Percentiles rank a stretch among this genome's conserved stretches.
These are phyloP conservation scores for Heterobasidion irregulare DNA, from an alignment of 1,284 basidiomycete genomes.

Conservation along the genomic window DNA sequence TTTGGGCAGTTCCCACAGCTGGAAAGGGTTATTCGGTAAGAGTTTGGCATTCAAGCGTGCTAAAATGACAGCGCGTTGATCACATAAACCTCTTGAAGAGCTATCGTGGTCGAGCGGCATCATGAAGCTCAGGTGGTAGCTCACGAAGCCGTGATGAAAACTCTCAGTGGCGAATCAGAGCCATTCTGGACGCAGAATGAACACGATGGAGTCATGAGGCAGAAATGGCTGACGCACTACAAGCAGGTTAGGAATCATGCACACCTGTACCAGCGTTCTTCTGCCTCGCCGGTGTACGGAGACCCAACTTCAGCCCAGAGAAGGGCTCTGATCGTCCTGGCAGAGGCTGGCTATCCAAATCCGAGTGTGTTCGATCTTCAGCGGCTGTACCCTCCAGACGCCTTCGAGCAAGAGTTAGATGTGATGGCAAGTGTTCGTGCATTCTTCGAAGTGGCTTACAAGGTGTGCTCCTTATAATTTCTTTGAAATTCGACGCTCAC, in stretches of 20 bases:
- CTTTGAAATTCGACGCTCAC: not conserved
- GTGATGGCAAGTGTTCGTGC: conserved; percentile 43
- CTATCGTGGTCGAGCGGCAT: not conserved
- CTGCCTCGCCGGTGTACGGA: conserved; percentile 10
- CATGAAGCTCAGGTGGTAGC: not conserved
- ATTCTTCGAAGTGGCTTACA: conserved; percentile 42
- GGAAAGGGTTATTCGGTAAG: not conserved
- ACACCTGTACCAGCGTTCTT: not conserved
- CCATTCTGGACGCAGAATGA: conserved; percentile 25
- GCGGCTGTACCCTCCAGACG: conserved; percentile 28
- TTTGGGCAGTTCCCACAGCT: not conserved
- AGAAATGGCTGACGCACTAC: conserved; percentile 28
- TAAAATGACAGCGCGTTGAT: not conserved
- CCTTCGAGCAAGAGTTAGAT: conserved; percentile 35
- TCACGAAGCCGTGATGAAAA: not conserved
- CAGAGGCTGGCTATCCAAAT: conserved; percentile 23
- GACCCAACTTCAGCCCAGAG: not conserved
- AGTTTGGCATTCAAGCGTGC: not conserved
- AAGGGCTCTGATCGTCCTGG: conserved; percentile 22
- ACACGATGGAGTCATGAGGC: conserved; percentile 21
- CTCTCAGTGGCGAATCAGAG: not conserved
- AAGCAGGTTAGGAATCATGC: conserved; percentile 17
- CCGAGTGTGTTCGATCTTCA: conserved; percentile 27
- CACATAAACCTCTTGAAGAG: not conserved
- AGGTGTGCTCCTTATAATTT: conserved; percentile 18